Conservation (phyloP, 108 stramenopile species). For the Epithemia pelagica region DNA sequence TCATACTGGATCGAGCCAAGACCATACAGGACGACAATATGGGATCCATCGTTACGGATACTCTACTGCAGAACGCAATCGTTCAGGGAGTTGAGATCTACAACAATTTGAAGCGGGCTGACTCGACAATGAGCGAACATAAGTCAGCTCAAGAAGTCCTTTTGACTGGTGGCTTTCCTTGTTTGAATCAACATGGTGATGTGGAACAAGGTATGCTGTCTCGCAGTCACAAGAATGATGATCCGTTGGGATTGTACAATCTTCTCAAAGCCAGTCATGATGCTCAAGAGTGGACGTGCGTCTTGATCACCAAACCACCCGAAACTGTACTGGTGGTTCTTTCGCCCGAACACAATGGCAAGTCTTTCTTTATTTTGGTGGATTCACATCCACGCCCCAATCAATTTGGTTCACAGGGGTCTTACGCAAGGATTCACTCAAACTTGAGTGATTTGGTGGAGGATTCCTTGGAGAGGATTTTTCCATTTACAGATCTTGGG, state of each 20-base stretch:
- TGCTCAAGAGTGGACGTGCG: slow-evolving; percentile 36
- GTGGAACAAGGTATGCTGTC: slow-evolving; percentile 68
- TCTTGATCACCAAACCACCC: slow-evolving; percentile 72
- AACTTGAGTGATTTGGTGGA: slow-evolving; percentile 31
- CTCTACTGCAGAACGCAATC: slow-evolving; percentile 38
- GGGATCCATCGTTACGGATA: slow-evolving; percentile 14
- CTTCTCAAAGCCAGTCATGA: slow-evolving; percentile 27
- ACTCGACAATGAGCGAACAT: slow-evolving; percentile 41
- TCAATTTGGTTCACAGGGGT: slow-evolving; percentile 16
- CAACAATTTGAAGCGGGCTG: slow-evolving; percentile 3
- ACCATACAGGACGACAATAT: not conserved
- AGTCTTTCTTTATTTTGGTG: slow-evolving; percentile 34
- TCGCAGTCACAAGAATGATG: slow-evolving; percentile 14
- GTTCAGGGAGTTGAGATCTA: slow-evolving; percentile 42
- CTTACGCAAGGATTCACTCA: slow-evolving; percentile 57
- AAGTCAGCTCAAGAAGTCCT: slow-evolving; percentile 73
- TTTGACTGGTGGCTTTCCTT: slow-evolving; percentile 5
- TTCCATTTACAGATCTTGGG: slow-evolving; percentile 58
- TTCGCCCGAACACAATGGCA: not conserved
- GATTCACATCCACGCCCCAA: slow-evolving; percentile 81
- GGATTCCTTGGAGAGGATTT: slow-evolving; percentile 43
- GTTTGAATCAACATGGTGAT: slow-evolving; percentile 12
- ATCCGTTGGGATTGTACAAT: slow-evolving; percentile 48
- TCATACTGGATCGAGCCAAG: slow-evolving; percentile 18
- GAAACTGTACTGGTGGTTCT: slow-evolving; percentile 66